Base-by-base conservation (phyloP, 495 filamentous ascomycete genomes). In the Neurospora sp. region DNA sequence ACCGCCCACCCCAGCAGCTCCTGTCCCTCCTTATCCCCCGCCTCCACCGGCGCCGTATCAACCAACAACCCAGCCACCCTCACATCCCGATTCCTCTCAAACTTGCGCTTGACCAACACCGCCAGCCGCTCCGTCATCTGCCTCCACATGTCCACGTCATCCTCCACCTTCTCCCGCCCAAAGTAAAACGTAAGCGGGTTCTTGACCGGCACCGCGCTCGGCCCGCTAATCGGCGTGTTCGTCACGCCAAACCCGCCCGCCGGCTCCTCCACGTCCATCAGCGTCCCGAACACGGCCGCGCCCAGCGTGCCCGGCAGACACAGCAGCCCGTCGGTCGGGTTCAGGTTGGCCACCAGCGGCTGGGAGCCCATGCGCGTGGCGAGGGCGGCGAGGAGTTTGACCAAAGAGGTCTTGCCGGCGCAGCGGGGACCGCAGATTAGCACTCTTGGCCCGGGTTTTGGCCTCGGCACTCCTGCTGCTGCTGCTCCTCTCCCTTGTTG, bases 151-250 rank as follows among this genome's bases (percentile, higher is more conserved):
- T 85, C 86, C 37, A 87, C 84, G 71, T 94, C 92, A 8, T 93
- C 92, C 74, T 96, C 91, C 4, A 93, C 89, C 73, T 85, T 91
- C 48, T 89, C 85, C 71, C 92, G 84, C 11, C 94, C 94, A 81
- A 93, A 94, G 77, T 92, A 92, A 77, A 97, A 98, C n/a, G 94
- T 93, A 71, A 98, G 82, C 24, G 96, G 96, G 76, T 96, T 83
- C 83, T 97, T 98, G 34, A 97, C 92, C 1, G 96, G 94, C 19
- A 96, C 88, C 15, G 89, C 87, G 74, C 91, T 96, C 8, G 96
- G 94, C 3, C 94, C 95, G 73, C 90, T 95, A 76, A 93, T 97
- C 1, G 96, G 94, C 78, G 92, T 94, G 78, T 86, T 73, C 48
- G 93, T 93, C 88, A 93, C 75, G 43, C 96, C 96, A 88, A 93